Conservation (phyloP, 768 basidiomycete species). For the Grammothele lineata region DNA sequence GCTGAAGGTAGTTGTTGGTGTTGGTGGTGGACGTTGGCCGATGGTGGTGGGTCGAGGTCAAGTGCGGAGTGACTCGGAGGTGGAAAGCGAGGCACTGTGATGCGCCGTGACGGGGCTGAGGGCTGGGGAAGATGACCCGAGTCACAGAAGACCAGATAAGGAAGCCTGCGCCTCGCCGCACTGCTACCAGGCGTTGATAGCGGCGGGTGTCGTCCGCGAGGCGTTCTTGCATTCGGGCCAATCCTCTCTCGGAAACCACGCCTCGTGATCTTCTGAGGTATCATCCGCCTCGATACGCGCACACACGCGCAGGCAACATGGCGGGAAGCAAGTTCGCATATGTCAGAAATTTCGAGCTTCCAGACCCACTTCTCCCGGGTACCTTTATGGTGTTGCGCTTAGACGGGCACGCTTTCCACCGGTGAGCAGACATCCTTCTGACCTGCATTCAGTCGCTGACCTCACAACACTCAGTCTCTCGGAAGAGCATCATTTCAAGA, state of each 20-base stretch:
- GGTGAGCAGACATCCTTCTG: constrained; percentile 40
- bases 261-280: no score
- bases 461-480: constrained; percentile 89
- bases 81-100: constrained; percentile 9
- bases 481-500: constrained; percentile 73
- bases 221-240: constrained; percentile 3
- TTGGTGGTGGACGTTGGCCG: constrained; percentile 3
- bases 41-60: constrained; percentile 21
- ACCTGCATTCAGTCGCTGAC: background rate
- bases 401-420: constrained; percentile 93
- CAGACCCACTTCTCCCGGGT: constrained; percentile 78
- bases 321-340: constrained; percentile 92
- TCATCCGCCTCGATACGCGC: no score
- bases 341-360: constrained; percentile 84
- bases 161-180: constrained; percentile 10
- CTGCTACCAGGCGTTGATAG: constrained; percentile 15
- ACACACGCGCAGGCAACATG: constrained; percentile 42
- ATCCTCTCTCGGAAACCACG: no score
- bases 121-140: constrained; percentile 22
- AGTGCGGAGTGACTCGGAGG: constrained; percentile 17
- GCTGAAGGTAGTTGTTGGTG: constrained; percentile 3
- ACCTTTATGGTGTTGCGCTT: constrained; percentile 84
- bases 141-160: constrained; percentile 19
- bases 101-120: constrained; percentile 18
- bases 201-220: constrained; percentile 3